These are phyloP conservation scores for Jamesozyma rosinii DNA, from an alignment of 805 yeast species.

Conservation along the genomic window DNA sequence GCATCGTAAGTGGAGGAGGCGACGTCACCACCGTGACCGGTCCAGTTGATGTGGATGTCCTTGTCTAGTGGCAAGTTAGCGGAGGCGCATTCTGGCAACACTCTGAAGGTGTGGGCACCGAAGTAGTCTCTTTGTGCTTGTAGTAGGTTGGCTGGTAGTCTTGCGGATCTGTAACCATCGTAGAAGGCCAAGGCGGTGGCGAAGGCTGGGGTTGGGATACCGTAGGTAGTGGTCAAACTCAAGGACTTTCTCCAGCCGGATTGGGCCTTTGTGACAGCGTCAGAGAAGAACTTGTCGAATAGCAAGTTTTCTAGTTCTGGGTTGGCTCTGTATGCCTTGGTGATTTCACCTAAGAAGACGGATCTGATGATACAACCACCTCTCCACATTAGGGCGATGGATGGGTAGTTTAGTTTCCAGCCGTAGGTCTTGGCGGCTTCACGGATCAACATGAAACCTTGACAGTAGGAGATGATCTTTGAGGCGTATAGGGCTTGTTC, in stretches of 20 bases:
- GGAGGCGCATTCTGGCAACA: constrained; percentile 76
- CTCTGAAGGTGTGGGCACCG: constrained; percentile 98
- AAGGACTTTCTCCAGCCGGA: constrained; percentile 88
- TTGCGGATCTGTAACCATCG: constrained; percentile 96
- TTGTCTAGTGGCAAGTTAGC: constrained; percentile 66
- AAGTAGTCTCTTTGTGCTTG: constrained; percentile 99
- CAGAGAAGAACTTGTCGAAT: constrained; percentile 88
- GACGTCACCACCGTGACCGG: constrained; percentile 96
- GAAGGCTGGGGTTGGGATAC: constrained; percentile 97
- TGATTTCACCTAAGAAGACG: constrained; percentile 93
- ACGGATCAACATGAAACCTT: constrained; percentile 98
- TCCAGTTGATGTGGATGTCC: constrained; percentile 96
- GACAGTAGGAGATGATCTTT: constrained; percentile 95
- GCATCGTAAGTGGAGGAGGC: constrained; percentile 93
- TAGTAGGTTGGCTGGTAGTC: constrained; percentile 92
- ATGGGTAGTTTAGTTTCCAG: constrained; percentile 97
- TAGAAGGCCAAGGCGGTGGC: constrained; percentile 93
- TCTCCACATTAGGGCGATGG: constrained; percentile 99
- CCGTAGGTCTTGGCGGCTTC: constrained; percentile 95
- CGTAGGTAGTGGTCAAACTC: constrained; percentile 66
- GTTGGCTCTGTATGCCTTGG: constrained; percentile 87
- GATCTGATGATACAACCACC: constrained; percentile 99
- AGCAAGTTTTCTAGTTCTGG: constrained; percentile 90
- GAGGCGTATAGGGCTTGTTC: constrained; percentile 98
- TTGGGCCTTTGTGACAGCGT: constrained; percentile 90